These are phyloP conservation scores for Phyllosticta citrichinensis DNA, from an alignment of 2,329 filamentous ascomycete genomes.

Conservation along the genomic window DNA sequence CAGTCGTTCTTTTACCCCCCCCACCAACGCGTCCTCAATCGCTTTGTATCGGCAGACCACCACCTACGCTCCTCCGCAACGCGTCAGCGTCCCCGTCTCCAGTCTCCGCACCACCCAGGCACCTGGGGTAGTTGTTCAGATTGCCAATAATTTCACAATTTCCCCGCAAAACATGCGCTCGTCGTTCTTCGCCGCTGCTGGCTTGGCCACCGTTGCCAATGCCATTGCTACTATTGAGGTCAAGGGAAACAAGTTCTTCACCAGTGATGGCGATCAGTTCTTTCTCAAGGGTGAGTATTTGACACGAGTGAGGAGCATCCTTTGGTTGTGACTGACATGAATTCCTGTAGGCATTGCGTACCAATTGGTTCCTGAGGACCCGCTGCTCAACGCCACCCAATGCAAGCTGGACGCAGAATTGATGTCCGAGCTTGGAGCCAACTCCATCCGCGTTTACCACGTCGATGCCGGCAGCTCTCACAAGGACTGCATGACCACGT, in stretches of 20 bases:
- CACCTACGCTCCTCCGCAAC: no score
- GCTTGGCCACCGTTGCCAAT: slow-evolving; percentile 24
- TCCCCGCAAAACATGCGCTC: not conserved
- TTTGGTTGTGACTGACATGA: slow-evolving; percentile 9
- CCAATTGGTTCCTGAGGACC: slow-evolving; percentile 56
- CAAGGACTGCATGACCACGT: slow-evolving; percentile 68
- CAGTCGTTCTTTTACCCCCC: no score
- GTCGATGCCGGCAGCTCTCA: slow-evolving; percentile 65
- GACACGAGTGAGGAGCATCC: not conserved
- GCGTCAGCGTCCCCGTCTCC: no score
- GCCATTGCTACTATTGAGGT: slow-evolving; percentile 47
- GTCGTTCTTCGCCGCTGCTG: slow-evolving; percentile 16
- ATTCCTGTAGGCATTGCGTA: slow-evolving; percentile 59
- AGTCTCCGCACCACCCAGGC: no score
- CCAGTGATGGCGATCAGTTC: slow-evolving; percentile 68
- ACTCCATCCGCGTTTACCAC: slow-evolving; percentile 81
- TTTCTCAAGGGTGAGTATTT: slow-evolving; percentile 62
- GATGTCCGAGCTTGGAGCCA: slow-evolving; percentile 73
- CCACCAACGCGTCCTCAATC: no score
- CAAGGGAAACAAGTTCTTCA: slow-evolving; percentile 78
- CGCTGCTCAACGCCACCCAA: slow-evolving; percentile 64
- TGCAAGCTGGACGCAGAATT: slow-evolving; percentile 64
- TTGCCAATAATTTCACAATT: not conserved
- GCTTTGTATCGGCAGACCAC: no score
- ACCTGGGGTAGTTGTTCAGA: not conserved